Percentiles rank a stretch among this genome's conserved stretches.
phyloP scores from a whole-genome alignment of 2,329 filamentous ascomycete genomes.

The Pochonia chlamydosporia region DNA sequence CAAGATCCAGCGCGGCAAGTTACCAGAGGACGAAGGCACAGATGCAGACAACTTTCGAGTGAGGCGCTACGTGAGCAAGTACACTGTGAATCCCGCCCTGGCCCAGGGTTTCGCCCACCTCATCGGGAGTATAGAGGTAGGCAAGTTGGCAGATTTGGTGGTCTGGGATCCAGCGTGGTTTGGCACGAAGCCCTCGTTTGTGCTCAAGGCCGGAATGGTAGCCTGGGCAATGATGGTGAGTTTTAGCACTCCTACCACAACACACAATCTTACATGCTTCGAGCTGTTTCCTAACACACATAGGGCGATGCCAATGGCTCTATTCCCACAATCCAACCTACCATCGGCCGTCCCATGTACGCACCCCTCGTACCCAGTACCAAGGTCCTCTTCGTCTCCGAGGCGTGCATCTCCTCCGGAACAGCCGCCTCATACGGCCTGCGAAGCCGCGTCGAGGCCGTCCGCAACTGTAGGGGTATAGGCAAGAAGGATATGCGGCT shows the following conservation, averaged over 20 bases:
- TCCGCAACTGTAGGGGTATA: slow-evolving; percentile 68
- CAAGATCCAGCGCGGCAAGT: slow-evolving; percentile 71
- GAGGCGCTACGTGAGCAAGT: slow-evolving; percentile 90
- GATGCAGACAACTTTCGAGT: slow-evolving; percentile 87
- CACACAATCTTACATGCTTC: background rate
- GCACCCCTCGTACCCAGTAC: slow-evolving; percentile 65
- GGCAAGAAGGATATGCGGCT: slow-evolving; percentile 87
- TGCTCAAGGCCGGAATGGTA: slow-evolving; percentile 87
- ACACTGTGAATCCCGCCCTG: slow-evolving; percentile 90
- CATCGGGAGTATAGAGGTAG: slow-evolving; percentile 80
- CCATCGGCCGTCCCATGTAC: slow-evolving; percentile 83
- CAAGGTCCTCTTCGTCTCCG: slow-evolving; percentile 78
- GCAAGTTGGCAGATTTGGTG: slow-evolving; percentile 84
- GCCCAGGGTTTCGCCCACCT: slow-evolving; percentile 86
- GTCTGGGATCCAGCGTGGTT: slow-evolving; percentile 83
- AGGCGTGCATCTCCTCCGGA: slow-evolving; percentile 62
- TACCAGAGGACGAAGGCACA: slow-evolving; percentile 73
- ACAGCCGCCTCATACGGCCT: slow-evolving; percentile 66
- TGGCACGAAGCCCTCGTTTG: slow-evolving; percentile 73
- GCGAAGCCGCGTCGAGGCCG: slow-evolving; percentile 72
- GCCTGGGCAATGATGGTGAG: slow-evolving; percentile 76
- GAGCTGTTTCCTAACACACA: background rate
- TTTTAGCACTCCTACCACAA: slow-evolving; percentile 7
- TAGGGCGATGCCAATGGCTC: slow-evolving; percentile 76
- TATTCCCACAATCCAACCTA: slow-evolving; percentile 82